Base-by-base conservation (phyloP, 768 basidiomycete genomes). In the Pleurotus eryngii region DNA sequence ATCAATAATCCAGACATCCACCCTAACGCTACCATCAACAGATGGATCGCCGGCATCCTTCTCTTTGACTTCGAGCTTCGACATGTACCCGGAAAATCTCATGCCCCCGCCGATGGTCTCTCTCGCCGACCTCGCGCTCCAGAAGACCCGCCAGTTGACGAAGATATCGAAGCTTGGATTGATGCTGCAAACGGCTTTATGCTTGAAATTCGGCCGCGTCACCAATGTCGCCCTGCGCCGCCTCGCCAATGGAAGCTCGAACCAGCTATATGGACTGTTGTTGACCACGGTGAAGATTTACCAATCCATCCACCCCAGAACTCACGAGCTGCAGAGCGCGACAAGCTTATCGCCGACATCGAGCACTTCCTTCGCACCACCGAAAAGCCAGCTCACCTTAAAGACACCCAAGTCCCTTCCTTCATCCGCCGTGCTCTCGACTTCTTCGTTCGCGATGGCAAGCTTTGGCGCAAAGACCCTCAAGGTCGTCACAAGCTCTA, bases 1-100 rank as follows among this genome's bases (percentile, higher is more conserved):
- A 26, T 69, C 20, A 68, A 67, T 18, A 63, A 70, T 40, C 72
- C 67, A 0, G 70, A 72, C 54, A 56, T 70, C 0, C 65, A 70
- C 18, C 72, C 70, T 0, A 72, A 70, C 39, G 62, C 66, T 0
- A 45, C 68, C 1, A 53, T 53, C 15, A 53, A 53, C n/a, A 27
- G 50, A 37, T 53, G 50, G 50, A 53, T 53, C 3, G 50, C 50
- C 24, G 50, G 50, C 5, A 37, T 53, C 24, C 50, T 53, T 7
- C 18, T 53, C 12, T 53, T 53, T 35, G 50, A 53, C 38, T 53
- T 53, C 14, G 38, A 37, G 20, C 30, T 53, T 26, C 42, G 42
- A 15, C 42, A 43, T 9, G 42, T 43, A 43, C 42, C 42, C 17
- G 42, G 14, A n/a, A 43, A 43, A 15, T 43, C 20, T 7, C 42